A percentile compares a stretch with the other conserved stretches of the same genome.
Evolutionary conservation across 176 grass and related monocot genomes (phyloP).

Genomic region (Eleusine coracana): DNA sequence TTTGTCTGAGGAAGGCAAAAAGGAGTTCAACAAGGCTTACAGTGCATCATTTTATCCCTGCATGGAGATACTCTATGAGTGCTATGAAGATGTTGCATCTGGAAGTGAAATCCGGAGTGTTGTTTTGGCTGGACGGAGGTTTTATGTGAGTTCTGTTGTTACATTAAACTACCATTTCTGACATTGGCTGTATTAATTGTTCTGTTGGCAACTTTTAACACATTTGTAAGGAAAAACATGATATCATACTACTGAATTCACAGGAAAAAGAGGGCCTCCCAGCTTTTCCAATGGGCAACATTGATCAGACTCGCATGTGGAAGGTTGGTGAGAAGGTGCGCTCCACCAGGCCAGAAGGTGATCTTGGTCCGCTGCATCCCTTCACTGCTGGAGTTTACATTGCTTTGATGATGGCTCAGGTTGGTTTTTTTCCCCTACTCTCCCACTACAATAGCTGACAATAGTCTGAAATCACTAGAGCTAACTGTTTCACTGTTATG

Average conservation of each 20-base stretch:
- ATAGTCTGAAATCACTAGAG: neutral
- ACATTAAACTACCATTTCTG: neutral
- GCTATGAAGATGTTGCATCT: slow-evolving; percentile 78
- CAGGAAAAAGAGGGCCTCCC: slow-evolving; percentile 90
- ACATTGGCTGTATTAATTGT: slow-evolving; percentile 37
- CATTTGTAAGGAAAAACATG: neutral
- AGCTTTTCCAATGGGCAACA: slow-evolving; percentile 84
- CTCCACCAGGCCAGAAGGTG: slow-evolving; percentile 56
- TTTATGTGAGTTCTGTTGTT: slow-evolving; percentile 51
- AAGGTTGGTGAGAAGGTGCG: slow-evolving; percentile 80
- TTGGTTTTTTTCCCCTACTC: neutral
- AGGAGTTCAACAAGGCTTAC: slow-evolving; percentile 71
- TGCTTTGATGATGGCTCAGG: slow-evolving; percentile 92
- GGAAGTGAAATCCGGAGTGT: slow-evolving; percentile 86
- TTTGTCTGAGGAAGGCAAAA: slow-evolving; percentile 68
- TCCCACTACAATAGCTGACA: neutral
- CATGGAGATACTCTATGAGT: slow-evolving; percentile 84
- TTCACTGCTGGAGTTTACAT: slow-evolving; percentile 87
- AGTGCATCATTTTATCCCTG: slow-evolving; percentile 75
- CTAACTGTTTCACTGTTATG: neutral
- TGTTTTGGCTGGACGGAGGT: slow-evolving; percentile 73
- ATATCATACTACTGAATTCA: slow-evolving; percentile 43
- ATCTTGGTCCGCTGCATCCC: slow-evolving; percentile 69
- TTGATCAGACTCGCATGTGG: slow-evolving; percentile 85
- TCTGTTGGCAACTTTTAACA: neutral